Evolutionary conservation across 2,329 filamentous ascomycete genomes (phyloP), one percentile per base, ranked within the genome.

Genomic region (Diaporthe capsici): DNA sequence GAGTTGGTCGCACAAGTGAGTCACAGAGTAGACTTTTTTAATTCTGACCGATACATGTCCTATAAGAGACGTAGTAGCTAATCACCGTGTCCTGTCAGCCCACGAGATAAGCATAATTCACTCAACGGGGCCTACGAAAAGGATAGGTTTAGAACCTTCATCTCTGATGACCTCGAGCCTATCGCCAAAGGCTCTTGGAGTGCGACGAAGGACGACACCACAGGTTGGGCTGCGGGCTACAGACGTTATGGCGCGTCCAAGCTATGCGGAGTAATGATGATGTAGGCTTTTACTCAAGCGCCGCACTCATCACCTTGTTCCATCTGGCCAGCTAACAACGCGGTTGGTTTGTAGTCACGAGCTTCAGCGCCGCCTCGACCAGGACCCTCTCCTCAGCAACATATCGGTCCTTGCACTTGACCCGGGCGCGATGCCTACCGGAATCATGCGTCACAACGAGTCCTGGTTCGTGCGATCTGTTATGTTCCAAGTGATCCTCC

Each of bases 1-100:
- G 51, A 79, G 79, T 60, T 57, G 55, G 60, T n/a, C 65, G 0
- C 68, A 75, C 7, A 51, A 75, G 61, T 74, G 37, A 28, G 61
- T 68, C 20, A 4, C 6, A 47, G 7, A 3, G 8, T 10, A 37
- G 8, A 10, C 9, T 37, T 37, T 10, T 9, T 37, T 37, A n/a
- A n/a, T 22, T 8, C 44, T 49, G 20, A 20, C 4, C 17, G 15
- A 10, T 22, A 51, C 47, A 25, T 51, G 6, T 51, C 6, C 22
- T n/a, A 12, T n/a, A 4, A 10, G 6, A 25, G 17, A 7, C 5
- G 6, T 8, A 2, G 7, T 39, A 28, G 20, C 68, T 71, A 22
- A 71, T 6, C 1, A 57, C 15, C 0, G 10, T 7, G 3, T 20
- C 39, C 20, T 12, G 7, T 13, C 5, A 72, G 70, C 9, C 55